Evolutionary conservation across 495 filamentous ascomycete species (phyloP), one percentile per base, ranked within the genome.

Genomic region (Rusavskia elegans): DNA sequence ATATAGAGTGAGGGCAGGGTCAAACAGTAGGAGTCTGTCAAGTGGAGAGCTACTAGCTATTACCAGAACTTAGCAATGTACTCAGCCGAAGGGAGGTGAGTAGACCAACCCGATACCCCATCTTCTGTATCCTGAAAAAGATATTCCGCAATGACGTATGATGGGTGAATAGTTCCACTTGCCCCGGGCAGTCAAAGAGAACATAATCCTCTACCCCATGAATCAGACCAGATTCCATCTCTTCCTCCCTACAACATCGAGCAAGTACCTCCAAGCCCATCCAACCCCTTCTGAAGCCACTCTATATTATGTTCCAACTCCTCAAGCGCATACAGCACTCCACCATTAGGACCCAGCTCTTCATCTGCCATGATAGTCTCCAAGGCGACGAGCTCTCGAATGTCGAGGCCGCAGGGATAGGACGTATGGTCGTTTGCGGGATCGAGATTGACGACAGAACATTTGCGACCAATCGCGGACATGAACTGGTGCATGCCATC

Each of bases 401-500:
- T 85, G 64, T 97, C 93, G 61, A 98, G 76, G 48, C 89, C 89
- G 67, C 83, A 87, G n/a, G 57, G 55, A 60, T 89, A 90, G 38
- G 71, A 80, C 2, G 80, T 84, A 45, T 74, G 72, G 61, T 98
- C 92, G 72, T 98, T 98, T 44, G 92, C 92, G 35, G 92, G 92
- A 69, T 98, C 92, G 55, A 98, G 82, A 67, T 98, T 98, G 52
- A 95, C 85, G 39, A 95, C 77, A 13, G 88, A 92, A 71, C 87
- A 95, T 69, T 92, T 89, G 38, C 92, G 83, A 39, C 87, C 87
- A 61, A 98, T 94, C 48, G 92, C 89, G 52, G 79, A 79, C 72
- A 96, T 82, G 74, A 96, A 97, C 70, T 98, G 92, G 59, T 95
- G 86, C 86, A 98, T 95, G 57, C 92, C 92, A 78, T 95, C 84